Conservation (phyloP, 1,284 basidiomycete genomes). For the Boletus smithii region DNA sequence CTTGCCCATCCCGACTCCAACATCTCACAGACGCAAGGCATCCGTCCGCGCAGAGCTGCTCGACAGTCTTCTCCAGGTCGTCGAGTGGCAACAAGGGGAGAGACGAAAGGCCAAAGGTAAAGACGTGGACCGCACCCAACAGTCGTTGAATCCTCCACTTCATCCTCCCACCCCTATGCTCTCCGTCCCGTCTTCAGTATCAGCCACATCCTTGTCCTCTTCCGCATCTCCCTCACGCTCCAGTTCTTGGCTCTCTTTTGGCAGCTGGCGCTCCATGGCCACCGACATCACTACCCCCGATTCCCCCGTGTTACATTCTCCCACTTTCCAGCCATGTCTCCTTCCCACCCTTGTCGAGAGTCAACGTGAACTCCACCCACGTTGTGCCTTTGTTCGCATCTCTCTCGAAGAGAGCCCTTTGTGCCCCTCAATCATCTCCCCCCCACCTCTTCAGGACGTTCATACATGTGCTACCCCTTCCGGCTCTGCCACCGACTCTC, state of each 20-base stretch:
- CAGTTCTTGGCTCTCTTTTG: slow-evolving; percentile 56
- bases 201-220: slow-evolving; percentile 31
- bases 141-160: slow-evolving; percentile 21
- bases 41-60: slow-evolving; percentile 42
- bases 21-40: slow-evolving; percentile 20
- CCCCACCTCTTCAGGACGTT: background rate
- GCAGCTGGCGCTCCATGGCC: slow-evolving; percentile 43
- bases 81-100: slow-evolving; percentile 40
- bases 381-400: slow-evolving; percentile 27
- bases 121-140: slow-evolving; percentile 19
- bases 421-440: slow-evolving; percentile 15
- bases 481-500: slow-evolving; percentile 8
- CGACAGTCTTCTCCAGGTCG: slow-evolving; percentile 45
- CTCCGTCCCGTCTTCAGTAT: slow-evolving; percentile 30
- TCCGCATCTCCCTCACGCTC: slow-evolving; percentile 39
- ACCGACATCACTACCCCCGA: slow-evolving; percentile 41
- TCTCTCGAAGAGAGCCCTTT: slow-evolving; percentile 30
- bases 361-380: slow-evolving; percentile 27
- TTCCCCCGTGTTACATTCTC: slow-evolving; percentile 27
- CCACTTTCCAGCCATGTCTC: slow-evolving; percentile 26
- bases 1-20: slow-evolving; percentile 18
- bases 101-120: slow-evolving; percentile 37
- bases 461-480: background rate
- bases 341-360: slow-evolving; percentile 27
- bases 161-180: slow-evolving; percentile 34